Conservation (phyloP, 2,329 filamentous ascomycete species). For the Ceratocystiopsis sp. region DNA sequence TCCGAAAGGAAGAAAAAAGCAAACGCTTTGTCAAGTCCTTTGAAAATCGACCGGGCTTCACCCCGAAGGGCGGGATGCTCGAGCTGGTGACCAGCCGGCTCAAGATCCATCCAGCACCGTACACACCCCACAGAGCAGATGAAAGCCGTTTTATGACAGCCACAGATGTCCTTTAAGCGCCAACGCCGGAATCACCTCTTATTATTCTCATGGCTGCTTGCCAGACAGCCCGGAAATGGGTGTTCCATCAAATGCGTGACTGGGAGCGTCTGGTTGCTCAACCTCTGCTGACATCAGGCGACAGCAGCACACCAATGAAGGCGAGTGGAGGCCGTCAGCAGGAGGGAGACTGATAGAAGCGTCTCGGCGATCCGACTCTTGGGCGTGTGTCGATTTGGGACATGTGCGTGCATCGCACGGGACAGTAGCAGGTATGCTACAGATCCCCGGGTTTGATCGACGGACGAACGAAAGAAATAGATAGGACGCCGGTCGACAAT, state of each 20-base stretch:
- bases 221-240: conserved; percentile 29
- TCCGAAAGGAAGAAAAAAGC: not conserved
- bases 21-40: not conserved
- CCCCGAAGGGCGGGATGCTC: conserved; percentile 13
- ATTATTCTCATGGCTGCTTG: conserved; percentile 24
- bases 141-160: conserved; percentile 4
- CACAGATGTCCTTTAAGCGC: conserved; percentile 1
- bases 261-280: conserved; percentile 31
- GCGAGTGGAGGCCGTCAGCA: conserved; percentile 17
- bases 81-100: conserved; percentile 14
- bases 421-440: not conserved
- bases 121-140: conserved; percentile 5
- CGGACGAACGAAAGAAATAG: conserved; percentile 9
- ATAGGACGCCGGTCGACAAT: conserved; percentile 9
- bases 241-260: conserved; percentile 27
- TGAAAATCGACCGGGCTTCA: conserved; percentile 22
- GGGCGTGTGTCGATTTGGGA: conserved; percentile 3
- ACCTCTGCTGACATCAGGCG: conserved; percentile 22
- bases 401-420: conserved; percentile 2
- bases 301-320: conserved; percentile 6
- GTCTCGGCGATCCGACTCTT: conserved; percentile 8
- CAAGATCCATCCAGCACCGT: conserved; percentile 1
- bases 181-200: conserved; percentile 2
- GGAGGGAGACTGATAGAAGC: conserved; percentile 22
- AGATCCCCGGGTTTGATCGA: conserved; percentile 2